phyloP scores from a whole-genome alignment of 148 eudicot species.

The Gaultheria prostrata region DNA sequence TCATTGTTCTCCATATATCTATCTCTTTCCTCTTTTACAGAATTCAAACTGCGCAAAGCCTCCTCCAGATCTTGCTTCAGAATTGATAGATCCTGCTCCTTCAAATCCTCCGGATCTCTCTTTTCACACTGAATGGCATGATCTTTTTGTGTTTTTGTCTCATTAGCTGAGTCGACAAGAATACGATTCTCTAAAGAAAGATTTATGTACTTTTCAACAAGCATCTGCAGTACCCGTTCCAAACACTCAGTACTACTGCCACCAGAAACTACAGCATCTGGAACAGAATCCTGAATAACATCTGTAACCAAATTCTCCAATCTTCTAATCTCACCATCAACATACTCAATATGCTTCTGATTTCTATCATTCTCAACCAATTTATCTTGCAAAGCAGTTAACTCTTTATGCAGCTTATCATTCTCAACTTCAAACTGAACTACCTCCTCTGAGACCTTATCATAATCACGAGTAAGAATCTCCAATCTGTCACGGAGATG shows the following conservation, averaged over 20 bases:
- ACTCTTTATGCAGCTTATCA: slow-evolving; percentile 49
- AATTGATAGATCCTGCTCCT: slow-evolving; percentile 31
- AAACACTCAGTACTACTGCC: slow-evolving; percentile 39
- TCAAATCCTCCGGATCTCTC: slow-evolving; percentile 32
- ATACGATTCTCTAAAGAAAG: slow-evolving; percentile 23
- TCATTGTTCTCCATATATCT: slow-evolving; percentile 43
- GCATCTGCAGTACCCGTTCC: slow-evolving; percentile 54
- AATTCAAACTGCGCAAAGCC: slow-evolving; percentile 43
- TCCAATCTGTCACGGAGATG: slow-evolving; percentile 49
- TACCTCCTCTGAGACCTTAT: slow-evolving; percentile 39
- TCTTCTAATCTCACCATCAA: slow-evolving; percentile 46
- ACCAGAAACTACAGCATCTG: slow-evolving; percentile 42
- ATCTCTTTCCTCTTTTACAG: slow-evolving; percentile 61
- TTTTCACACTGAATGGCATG: slow-evolving; percentile 26
- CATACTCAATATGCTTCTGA: slow-evolving; percentile 47
- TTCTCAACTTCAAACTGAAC: slow-evolving; percentile 36
- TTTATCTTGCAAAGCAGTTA: slow-evolving; percentile 39
- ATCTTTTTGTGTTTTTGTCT: slow-evolving; percentile 21
- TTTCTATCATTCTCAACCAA: slow-evolving; percentile 37
- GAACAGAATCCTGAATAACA: slow-evolving; percentile 45
- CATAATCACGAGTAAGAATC: slow-evolving; percentile 45
- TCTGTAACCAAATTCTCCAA: slow-evolving; percentile 49
- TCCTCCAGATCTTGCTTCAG: slow-evolving; percentile 56
- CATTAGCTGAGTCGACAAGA: slow-evolving; percentile 26
- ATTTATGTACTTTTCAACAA: slow-evolving; percentile 37